Percentiles rank a stretch among this genome's conserved stretches.
Evolutionary conservation across 192 early-diverging fungal species (phyloP).

Genomic region (Podila epicladia): DNA sequence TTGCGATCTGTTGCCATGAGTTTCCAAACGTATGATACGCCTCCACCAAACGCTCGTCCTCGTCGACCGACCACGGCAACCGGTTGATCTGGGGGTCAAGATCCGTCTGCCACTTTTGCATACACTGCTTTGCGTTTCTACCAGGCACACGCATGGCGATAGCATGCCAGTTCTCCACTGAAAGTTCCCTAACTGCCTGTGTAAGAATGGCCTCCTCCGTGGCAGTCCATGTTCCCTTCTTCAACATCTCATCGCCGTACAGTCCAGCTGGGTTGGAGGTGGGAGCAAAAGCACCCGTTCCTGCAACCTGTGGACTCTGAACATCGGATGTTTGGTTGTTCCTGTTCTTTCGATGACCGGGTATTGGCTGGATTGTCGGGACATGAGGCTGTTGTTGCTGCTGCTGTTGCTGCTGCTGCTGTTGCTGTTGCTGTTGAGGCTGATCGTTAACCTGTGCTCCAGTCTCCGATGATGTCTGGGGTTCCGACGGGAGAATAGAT

Average conservation of each 20-base stretch:
- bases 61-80: conserved; percentile 30
- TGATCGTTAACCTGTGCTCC: background rate
- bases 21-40: conserved; percentile 48
- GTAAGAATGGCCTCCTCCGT: conserved; percentile 36
- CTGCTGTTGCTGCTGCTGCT: background rate
- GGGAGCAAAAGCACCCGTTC: background rate
- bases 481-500: conserved; percentile 16
- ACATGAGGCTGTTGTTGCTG: background rate
- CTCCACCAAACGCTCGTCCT: conserved; percentile 46
- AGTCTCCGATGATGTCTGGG: background rate
- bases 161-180: conserved; percentile 50
- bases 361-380: background rate
- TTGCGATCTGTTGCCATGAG: conserved; percentile 51
- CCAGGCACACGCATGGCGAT: conserved; percentile 46
- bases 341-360: background rate
- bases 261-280: conserved; percentile 1
- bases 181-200: conserved; percentile 34
- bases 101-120: conserved; percentile 53
- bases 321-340: background rate
- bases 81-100: conserved; percentile 50
- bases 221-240: conserved; percentile 48
- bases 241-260: conserved; percentile 32
- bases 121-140: conserved; percentile 49
- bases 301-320: conserved; percentile 1
- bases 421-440: background rate